Evolutionary conservation across 805 yeast genomes (phyloP).

Genomic region (Suhomyces emberorum): DNA sequence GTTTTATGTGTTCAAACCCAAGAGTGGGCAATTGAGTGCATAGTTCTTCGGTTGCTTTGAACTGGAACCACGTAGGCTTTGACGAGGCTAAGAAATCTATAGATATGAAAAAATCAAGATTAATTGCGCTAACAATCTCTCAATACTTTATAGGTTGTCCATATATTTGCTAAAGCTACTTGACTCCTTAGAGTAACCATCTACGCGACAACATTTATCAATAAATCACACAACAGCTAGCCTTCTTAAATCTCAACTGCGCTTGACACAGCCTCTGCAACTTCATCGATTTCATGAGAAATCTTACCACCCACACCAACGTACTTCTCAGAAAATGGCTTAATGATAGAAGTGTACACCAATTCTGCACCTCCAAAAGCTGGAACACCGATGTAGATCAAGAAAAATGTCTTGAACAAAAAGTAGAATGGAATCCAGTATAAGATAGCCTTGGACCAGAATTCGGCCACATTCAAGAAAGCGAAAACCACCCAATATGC

Average conservation of each 20-base stretch:
- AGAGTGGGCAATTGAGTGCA: too few species aligned
- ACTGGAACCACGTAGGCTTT: too few species aligned
- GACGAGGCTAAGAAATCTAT: too few species aligned
- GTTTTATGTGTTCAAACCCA: too few species aligned
- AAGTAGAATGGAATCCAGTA: conserved; percentile 98
- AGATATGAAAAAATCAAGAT: too few species aligned
- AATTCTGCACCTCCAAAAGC: conserved; percentile 79
- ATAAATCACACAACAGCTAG: too few species aligned
- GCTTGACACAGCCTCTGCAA: conserved; percentile 43
- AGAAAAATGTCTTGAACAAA: conserved; percentile 84
- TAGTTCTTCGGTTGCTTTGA: too few species aligned
- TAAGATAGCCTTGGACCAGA: conserved; percentile 89
- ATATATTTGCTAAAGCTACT: too few species aligned
- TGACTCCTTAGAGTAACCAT: too few species aligned
- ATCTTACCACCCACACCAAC: conserved; percentile 25
- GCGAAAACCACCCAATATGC: conserved; percentile 99
- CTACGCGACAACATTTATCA: too few species aligned
- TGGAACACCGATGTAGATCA: conserved; percentile 87
- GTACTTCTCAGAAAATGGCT: conserved; percentile 57
- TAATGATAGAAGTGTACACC: conserved; percentile 62
- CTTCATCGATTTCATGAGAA: conserved; percentile 45
- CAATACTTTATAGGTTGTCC: too few species aligned
- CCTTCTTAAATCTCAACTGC: conserved; percentile 22
- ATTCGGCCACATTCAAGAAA: conserved; percentile 83
- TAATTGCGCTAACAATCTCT: too few species aligned